Conservation (phyloP, 495 filamentous ascomycete species). For the Penicillium silybi region DNA sequence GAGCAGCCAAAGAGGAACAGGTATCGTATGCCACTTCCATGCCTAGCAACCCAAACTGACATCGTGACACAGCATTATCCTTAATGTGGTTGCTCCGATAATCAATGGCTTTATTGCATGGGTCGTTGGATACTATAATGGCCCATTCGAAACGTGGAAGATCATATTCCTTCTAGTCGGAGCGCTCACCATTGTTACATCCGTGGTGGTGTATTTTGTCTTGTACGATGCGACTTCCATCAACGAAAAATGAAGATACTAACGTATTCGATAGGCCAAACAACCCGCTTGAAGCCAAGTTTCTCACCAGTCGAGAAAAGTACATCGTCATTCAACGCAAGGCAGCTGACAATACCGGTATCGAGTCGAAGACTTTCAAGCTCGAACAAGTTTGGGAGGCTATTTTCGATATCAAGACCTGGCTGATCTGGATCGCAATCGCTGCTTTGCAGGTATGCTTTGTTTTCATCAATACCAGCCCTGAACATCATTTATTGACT, state of each 20-base stretch:
- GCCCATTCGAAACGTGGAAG: conserved; percentile 1
- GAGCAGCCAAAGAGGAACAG: conserved; percentile 5
- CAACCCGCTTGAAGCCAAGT: conserved; percentile 9
- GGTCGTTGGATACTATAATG: conserved; percentile 4
- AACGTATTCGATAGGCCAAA: background rate
- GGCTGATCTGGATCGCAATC: conserved; percentile 23
- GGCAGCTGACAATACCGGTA: conserved; percentile 51
- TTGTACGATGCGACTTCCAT: background rate
- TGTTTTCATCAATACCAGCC: too few species aligned
- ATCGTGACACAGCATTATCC: background rate
- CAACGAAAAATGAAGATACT: background rate
- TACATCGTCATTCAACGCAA: conserved; percentile 50
- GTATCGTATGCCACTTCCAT: background rate
- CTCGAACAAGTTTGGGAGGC: conserved; percentile 51
- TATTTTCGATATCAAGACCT: conserved; percentile 42
- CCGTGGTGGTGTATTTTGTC: background rate
- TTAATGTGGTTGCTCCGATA: conserved; percentile 3
- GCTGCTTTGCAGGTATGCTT: conserved; percentile 21
- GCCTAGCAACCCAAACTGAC: too few species aligned
- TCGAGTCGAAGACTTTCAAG: conserved; percentile 45
- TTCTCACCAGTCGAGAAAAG: conserved; percentile 39
- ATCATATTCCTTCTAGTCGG: conserved; percentile 2
- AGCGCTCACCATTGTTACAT: background rate
- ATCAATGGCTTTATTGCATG: conserved; percentile 2
- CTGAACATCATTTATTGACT: too few species aligned